phyloP scores from a whole-genome alignment of 495 filamentous ascomycete genomes.

The Neurospora sp. region DNA sequence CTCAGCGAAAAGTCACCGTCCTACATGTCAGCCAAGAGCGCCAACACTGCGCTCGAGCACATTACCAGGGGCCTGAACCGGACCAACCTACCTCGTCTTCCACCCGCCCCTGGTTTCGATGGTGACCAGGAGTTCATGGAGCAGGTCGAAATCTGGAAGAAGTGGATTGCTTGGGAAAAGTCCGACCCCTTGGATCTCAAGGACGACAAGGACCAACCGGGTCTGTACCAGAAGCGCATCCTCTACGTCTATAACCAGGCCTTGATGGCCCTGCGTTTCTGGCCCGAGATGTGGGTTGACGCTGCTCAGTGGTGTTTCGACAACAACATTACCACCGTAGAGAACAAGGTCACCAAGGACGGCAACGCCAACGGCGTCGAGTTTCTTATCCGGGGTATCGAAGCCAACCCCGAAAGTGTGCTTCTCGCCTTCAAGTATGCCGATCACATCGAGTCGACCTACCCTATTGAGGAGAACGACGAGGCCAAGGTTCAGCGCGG shows the following conservation, averaged over 20 bases:
- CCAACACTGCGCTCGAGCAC: constrained; percentile 72
- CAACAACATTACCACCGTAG: constrained; percentile 48
- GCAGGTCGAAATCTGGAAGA: constrained; percentile 86
- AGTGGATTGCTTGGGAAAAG: constrained; percentile 92
- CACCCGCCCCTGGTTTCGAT: constrained; percentile 75
- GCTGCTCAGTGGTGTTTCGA: constrained; percentile 87
- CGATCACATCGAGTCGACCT: constrained; percentile 70
- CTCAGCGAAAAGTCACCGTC: constrained; percentile 81
- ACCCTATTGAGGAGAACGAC: constrained; percentile 58
- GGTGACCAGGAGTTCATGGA: constrained; percentile 76
- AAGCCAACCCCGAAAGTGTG: constrained; percentile 88
- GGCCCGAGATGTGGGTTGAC: constrained; percentile 92
- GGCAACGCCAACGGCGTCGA: constrained; percentile 51
- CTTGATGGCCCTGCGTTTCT: constrained; percentile 84
- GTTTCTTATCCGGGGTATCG: constrained; percentile 71
- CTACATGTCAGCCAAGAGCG: constrained; percentile 88
- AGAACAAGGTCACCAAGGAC: constrained; percentile 51
- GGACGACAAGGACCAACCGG: constrained; percentile 72
- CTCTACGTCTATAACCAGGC: constrained; percentile 90
- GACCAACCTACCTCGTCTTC: constrained; percentile 67
- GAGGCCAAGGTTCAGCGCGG: constrained; percentile 59
- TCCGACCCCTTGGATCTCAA: constrained; percentile 75
- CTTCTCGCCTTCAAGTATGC: constrained; percentile 80
- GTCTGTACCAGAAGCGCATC: constrained; percentile 63
- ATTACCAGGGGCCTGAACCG: constrained; percentile 69